Conservation (phyloP, 495 filamentous ascomycete species). For the Oidiodendron maius region DNA sequence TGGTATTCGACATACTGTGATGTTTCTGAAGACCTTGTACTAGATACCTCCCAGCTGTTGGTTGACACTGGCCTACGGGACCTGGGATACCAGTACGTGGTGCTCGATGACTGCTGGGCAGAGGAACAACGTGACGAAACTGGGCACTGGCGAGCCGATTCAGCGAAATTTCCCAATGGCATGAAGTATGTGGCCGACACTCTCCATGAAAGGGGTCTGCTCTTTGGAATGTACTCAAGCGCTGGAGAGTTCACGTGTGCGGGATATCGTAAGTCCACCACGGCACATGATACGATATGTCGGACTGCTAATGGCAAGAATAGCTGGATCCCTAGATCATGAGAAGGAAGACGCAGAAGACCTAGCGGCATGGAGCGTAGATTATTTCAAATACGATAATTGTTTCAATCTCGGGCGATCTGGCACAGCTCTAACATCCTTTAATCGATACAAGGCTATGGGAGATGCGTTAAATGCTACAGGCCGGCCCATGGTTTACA, state of each 20-base stretch:
- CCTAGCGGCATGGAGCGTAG: slow-evolving; percentile 37
- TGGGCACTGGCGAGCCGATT: slow-evolving; percentile 17
- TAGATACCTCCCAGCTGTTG: slow-evolving; percentile 38
- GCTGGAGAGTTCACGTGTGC: slow-evolving; percentile 30
- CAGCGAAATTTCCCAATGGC: slow-evolving; percentile 21
- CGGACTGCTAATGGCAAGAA: background rate
- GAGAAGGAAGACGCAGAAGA: slow-evolving; percentile 39
- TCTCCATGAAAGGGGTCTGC: slow-evolving; percentile 27
- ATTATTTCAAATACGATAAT: slow-evolving; percentile 48
- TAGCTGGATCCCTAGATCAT: slow-evolving; percentile 31
- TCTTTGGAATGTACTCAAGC: slow-evolving; percentile 28
- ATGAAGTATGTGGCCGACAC: slow-evolving; percentile 24
- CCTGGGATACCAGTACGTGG: slow-evolving; percentile 50
- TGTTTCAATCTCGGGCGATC: slow-evolving; percentile 39
- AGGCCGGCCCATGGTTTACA: slow-evolving; percentile 17
- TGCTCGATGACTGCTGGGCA: slow-evolving; percentile 53
- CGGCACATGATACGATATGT: background rate
- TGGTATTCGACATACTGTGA: slow-evolving; percentile 28
- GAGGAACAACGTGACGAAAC: slow-evolving; percentile 28
- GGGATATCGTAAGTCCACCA: slow-evolving; percentile 16
- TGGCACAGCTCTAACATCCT: slow-evolving; percentile 40
- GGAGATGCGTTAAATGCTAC: slow-evolving; percentile 21
- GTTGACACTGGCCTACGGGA: slow-evolving; percentile 44
- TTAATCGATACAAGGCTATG: slow-evolving; percentile 27
- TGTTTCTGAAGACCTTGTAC: slow-evolving; percentile 40